phyloP scores from a whole-genome alignment of 768 basidiomycete species.

The Calocybe gangraenosa region DNA sequence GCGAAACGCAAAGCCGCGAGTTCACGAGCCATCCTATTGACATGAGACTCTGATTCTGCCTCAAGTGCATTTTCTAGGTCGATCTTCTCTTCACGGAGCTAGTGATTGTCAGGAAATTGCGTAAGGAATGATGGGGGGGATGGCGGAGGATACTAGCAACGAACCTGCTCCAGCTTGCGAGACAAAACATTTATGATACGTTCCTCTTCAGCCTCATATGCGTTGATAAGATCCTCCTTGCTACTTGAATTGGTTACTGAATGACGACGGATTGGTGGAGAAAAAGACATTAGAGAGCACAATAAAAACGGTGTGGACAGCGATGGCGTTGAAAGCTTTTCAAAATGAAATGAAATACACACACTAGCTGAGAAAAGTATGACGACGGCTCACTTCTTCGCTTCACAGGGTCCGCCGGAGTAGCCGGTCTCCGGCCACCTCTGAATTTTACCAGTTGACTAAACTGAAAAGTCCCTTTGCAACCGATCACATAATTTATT shows the following conservation, averaged over 20 bases:
- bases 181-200: slow-evolving; percentile 81
- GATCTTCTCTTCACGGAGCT: slow-evolving; percentile 86
- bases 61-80: slow-evolving; percentile 77
- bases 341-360: too few species aligned
- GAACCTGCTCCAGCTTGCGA: slow-evolving; percentile 79
- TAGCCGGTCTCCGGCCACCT: too few species aligned
- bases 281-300: slow-evolving; percentile 29
- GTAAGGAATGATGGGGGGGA: neutral
- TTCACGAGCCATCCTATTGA: slow-evolving; percentile 71
- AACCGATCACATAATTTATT: too few species aligned
- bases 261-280: slow-evolving; percentile 59
- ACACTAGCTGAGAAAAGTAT: too few species aligned
- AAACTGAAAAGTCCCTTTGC: too few species aligned
- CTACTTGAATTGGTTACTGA: slow-evolving; percentile 51
- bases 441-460: too few species aligned
- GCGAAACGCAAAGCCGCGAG: slow-evolving; percentile 58
- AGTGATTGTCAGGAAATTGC: neutral
- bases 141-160: neutral
- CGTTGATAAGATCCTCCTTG: slow-evolving; percentile 78
- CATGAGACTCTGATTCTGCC: slow-evolving; percentile 83
- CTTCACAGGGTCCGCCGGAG: too few species aligned
- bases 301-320: too few species aligned
- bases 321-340: too few species aligned
- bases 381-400: too few species aligned
- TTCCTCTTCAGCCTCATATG: slow-evolving; percentile 88